These are phyloP conservation scores for Phalaenopsis hybrid DNA, from an alignment of 116 monocot species.

Conservation along the genomic window DNA sequence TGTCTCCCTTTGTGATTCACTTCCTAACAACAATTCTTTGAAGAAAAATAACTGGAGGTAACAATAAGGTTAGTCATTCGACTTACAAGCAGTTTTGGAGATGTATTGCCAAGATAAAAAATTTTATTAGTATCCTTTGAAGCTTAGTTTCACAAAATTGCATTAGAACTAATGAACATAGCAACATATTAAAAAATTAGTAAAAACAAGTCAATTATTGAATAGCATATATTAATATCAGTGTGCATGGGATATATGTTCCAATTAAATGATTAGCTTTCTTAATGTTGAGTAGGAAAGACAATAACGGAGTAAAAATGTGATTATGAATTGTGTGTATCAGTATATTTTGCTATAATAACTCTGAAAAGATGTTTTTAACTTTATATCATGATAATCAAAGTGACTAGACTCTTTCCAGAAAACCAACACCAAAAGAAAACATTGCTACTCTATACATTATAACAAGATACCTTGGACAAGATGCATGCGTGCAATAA, in stretches of 20 bases:
- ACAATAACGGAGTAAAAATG: neutral
- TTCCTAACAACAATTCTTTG: neutral
- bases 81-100: neutral
- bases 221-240: neutral
- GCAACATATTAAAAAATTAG: neutral
- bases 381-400: neutral
- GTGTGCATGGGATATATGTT: neutral
- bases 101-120: neutral
- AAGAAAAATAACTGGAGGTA: neutral
- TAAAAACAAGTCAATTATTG: neutral
- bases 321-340: neutral
- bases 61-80: neutral
- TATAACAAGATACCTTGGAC: conserved; percentile 41
- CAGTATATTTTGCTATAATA: neutral
- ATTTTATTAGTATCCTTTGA: neutral
- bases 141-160: neutral
- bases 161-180: neutral
- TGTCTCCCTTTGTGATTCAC: neutral
- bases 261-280: neutral
- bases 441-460: neutral
- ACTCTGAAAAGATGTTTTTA: neutral
- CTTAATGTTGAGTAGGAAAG: neutral
- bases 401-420: neutral
- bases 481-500: conserved; percentile 64
- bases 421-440: neutral